Evolutionary conservation across 139 green algal genomes (phyloP), one percentile per base, ranked within the genome.

Genomic region (Trebouxia sp.): DNA sequence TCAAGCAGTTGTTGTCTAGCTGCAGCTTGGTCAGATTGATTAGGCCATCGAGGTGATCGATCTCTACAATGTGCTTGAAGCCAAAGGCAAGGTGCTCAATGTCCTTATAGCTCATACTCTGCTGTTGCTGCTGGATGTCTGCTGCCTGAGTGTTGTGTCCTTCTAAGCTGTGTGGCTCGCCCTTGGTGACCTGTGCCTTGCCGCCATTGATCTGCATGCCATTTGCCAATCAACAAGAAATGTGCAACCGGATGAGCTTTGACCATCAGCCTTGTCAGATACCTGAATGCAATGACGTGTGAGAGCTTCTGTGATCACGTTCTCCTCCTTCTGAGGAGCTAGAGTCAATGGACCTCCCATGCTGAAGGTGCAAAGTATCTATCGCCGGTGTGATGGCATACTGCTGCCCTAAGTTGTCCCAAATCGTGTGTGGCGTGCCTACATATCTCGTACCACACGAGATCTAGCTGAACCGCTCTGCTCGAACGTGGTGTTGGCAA

Each of bases 1-100:
- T 78, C 35, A 96, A 91, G 26, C 87, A 78, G 83, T 97, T 97
- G 87, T 96, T 96, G 85, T 97, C 93, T 75, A 97, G 84, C 85
- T 95, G 90, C 42, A 97, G 88, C 84, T 95, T 96, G 2, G 83
- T 90, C 10, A 97, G 84, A 30, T 79, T 88, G 38, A 91, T 77
- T 20, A 97, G 75, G 0, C 91, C 92, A 65, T 42, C 37, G 6
- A 97, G 84, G 84, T 95, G 93, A 62, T 90, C 80, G 5, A 97
- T 92, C 32, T 84, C 79, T 1, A 87, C 83, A 5, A 96, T 83
- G 84, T 87, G 91, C 26, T 80, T 84, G 82, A 94, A 97, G 87
- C 88, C 93, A 82, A 94, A 92, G 8, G 85, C 85, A 4, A 96
- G 83, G 24, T 72, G 85, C 41, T 92, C 84, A 3, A 95, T 86